Evolutionary conservation across 2,329 filamentous ascomycete genomes (phyloP), one percentile per base, ranked within the genome.

Genomic region (Talaromyces sp.): DNA sequence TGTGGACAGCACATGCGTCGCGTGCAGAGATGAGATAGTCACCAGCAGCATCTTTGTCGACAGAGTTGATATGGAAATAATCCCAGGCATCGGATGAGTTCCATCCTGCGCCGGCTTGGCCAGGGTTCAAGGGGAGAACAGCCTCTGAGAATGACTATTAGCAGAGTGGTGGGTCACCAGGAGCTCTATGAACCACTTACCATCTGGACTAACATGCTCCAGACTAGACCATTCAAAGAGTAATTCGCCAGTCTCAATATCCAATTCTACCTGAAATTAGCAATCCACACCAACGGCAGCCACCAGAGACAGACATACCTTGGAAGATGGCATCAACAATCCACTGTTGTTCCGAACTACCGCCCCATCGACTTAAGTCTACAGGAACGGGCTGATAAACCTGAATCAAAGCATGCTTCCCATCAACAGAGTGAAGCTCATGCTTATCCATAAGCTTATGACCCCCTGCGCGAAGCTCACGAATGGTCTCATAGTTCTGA

Each of bases 161-260:
- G 49, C 16, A 10, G 16, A 10, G 41, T 9, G 1, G 16, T 4
- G 9, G 13, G 7, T 20, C 7, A 11, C 4, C 3, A 3, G 8
- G 35, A 20, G 36, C 4, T 13, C 1, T 10, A 16, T n/a, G 17
- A 10, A 4, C n/a, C 10, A 69, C 65, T 64, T 71, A 72, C 79
- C 75, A 36, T 76, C 72, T 1, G 80, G 80, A 39, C 75, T 71
- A n/a, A 83, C 72, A 64, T 85, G 80, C 51, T 84, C 81, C 9
- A 85, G 68, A 56, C 79, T 80, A 27, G 75, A 76, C 83, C 83
- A 86, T 58, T 86, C 82, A 56, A 85, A 86, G 10, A 85, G 55
- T 3, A 86, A 66, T 36, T 78, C 71, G 2, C 82, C 81, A 2
- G 80, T 84, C 20, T 79, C 73, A 37, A 83, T 80, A 51, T 84